Conservation (phyloP, 495 filamentous ascomycete species). For the Apiosordaria backusii region DNA sequence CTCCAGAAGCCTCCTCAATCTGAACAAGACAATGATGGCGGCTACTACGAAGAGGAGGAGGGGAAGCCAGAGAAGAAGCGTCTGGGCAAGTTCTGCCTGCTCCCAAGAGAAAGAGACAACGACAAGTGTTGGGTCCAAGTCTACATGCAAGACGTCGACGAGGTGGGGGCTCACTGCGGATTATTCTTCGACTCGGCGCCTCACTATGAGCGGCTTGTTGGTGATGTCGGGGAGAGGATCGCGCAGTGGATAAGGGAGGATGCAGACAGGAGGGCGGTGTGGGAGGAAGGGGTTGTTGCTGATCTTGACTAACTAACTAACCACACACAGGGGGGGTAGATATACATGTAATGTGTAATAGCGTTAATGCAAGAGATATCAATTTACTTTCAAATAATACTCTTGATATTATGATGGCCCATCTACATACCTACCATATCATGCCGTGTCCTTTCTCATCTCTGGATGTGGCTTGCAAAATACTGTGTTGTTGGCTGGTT, state of each 20-base stretch:
- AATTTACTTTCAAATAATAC: too few species aligned
- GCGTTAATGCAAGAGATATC: too few species aligned
- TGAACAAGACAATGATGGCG: neutral
- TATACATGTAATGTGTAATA: too few species aligned
- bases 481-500: too few species aligned
- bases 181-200: constrained; percentile 65
- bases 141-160: constrained; percentile 77
- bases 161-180: constrained; percentile 80
- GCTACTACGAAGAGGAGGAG: constrained; percentile 10
- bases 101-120: constrained; percentile 54
- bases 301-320: neutral
- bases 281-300: constrained; percentile 3
- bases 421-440: too few species aligned
- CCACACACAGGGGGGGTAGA: neutral
- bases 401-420: too few species aligned
- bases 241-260: constrained; percentile 70
- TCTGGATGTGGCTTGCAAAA: too few species aligned
- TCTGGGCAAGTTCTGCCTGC: constrained; percentile 73
- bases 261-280: constrained; percentile 33
- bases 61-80: constrained; percentile 44
- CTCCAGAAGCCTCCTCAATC: neutral
- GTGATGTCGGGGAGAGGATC: constrained; percentile 66
- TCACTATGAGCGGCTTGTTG: constrained; percentile 73
- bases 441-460: too few species aligned
- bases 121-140: constrained; percentile 73